These are phyloP conservation scores for Neurospora sp. DNA, from an alignment of 495 filamentous ascomycete genomes.

Conservation along the genomic window DNA sequence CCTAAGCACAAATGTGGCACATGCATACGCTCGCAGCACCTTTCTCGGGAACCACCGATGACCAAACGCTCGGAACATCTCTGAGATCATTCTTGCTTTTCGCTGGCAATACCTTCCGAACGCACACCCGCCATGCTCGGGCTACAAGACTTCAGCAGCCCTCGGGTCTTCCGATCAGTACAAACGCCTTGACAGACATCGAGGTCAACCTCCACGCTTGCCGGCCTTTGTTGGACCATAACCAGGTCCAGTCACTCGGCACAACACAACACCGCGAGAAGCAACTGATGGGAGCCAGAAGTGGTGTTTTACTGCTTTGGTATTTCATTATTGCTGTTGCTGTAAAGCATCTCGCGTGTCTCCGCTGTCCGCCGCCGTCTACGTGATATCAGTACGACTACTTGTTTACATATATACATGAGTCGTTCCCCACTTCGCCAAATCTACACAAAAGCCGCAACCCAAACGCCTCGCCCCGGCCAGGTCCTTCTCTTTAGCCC, in stretches of 20 bases:
- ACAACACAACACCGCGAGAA: background rate
- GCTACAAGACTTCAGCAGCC: background rate
- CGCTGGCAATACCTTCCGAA: background rate
- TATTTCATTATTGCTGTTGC: background rate
- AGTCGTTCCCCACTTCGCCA: slow-evolving; percentile 3
- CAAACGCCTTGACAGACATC: background rate
- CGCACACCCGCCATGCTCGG: background rate
- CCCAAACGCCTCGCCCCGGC: slow-evolving; percentile 20
- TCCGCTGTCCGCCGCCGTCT: background rate
- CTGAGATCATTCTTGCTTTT: background rate
- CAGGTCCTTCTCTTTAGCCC: slow-evolving; percentile 8
- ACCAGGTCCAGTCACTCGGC: background rate
- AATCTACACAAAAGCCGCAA: slow-evolving; percentile 18
- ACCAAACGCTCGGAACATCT: background rate
- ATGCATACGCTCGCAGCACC: background rate
- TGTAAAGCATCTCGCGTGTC: background rate
- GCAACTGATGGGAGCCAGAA: background rate
- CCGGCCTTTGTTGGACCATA: background rate
- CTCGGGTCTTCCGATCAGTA: background rate
- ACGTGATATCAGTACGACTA: background rate
- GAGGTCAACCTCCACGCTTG: background rate
- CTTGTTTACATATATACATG: slow-evolving; percentile 15
- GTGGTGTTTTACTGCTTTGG: background rate
- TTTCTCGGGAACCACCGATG: background rate
- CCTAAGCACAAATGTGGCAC: background rate